Conservation (phyloP, 2,329 filamentous ascomycete genomes). For the Pestalotiopsis sp. region DNA sequence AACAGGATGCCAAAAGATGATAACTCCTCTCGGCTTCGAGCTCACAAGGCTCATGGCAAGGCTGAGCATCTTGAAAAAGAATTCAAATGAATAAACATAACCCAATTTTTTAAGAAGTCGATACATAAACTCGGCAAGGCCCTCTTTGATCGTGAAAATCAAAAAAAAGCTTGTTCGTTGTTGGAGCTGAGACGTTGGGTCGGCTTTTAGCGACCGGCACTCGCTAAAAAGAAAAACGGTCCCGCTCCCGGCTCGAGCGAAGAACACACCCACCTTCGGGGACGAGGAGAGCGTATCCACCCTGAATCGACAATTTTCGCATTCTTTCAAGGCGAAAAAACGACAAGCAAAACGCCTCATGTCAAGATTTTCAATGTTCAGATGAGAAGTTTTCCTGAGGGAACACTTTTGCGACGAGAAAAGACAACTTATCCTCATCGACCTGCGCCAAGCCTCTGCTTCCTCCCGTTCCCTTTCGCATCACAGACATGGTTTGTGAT, state of each 20-base stretch:
- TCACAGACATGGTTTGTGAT: neutral
- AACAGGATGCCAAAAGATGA: neutral
- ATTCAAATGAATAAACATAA: neutral
- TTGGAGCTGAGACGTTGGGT: neutral
- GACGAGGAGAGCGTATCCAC: no score
- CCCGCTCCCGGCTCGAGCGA: no score
- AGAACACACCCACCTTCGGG: no score
- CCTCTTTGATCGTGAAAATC: neutral
- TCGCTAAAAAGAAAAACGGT: no score
- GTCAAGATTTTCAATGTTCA: no score
- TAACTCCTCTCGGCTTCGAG: neutral
- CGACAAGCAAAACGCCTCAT: no score
- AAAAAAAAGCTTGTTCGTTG: neutral
- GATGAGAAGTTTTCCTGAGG: no score
- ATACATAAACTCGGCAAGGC: neutral
- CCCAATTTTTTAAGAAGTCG: neutral
- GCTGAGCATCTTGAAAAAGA: neutral
- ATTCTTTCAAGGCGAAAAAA: no score
- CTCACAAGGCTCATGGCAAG: neutral
- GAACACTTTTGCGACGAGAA: neutral
- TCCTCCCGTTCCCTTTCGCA: neutral
- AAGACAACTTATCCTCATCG: neutral
- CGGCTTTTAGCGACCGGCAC: neutral
- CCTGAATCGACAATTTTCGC: no score
- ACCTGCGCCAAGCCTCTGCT: neutral